Conservation (phyloP, 371 early-diverging fungal species). For the Mucor sp. region DNA sequence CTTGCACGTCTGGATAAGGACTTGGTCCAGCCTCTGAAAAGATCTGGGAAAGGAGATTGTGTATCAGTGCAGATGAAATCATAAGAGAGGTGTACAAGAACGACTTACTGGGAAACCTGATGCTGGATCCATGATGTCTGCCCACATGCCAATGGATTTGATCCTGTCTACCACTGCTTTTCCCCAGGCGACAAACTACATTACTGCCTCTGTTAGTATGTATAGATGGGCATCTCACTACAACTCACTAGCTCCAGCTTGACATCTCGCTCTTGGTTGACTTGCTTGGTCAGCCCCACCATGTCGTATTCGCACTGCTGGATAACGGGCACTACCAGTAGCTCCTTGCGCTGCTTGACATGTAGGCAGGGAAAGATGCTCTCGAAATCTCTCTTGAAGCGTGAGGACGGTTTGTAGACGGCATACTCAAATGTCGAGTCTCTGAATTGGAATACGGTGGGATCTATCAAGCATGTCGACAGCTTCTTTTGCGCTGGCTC, state of each 20-base stretch:
- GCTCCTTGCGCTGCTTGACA: conserved; percentile 40
- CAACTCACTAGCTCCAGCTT: conserved; percentile 68
- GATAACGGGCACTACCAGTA: conserved; percentile 79
- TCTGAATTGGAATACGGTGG: conserved; percentile 31
- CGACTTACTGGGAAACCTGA: conserved; percentile 81
- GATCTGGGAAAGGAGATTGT: conserved; percentile 30
- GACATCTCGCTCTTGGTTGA: conserved; percentile 79
- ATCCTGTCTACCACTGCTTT: conserved; percentile 56
- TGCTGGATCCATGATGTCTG: conserved; percentile 92
- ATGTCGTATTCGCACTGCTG: conserved; percentile 76
- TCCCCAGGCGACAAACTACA: conserved; percentile 78
- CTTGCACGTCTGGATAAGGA: conserved; percentile 89
- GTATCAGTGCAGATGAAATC: background rate
- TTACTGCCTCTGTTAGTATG: no score
- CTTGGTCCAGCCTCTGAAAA: conserved; percentile 66
- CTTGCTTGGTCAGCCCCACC: conserved; percentile 68
- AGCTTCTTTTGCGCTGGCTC: conserved; percentile 9
- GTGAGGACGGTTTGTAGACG: conserved; percentile 33
- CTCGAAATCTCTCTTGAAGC: conserved; percentile 39
- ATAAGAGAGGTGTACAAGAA: background rate
- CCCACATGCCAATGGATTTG: conserved; percentile 73
- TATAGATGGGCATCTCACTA: no score
- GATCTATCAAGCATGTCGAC: conserved; percentile 20
- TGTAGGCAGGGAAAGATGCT: conserved; percentile 52
- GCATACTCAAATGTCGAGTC: conserved; percentile 46